Conservation (phyloP, 2,329 filamentous ascomycete species). For the Ampelomyces quisqualis region DNA sequence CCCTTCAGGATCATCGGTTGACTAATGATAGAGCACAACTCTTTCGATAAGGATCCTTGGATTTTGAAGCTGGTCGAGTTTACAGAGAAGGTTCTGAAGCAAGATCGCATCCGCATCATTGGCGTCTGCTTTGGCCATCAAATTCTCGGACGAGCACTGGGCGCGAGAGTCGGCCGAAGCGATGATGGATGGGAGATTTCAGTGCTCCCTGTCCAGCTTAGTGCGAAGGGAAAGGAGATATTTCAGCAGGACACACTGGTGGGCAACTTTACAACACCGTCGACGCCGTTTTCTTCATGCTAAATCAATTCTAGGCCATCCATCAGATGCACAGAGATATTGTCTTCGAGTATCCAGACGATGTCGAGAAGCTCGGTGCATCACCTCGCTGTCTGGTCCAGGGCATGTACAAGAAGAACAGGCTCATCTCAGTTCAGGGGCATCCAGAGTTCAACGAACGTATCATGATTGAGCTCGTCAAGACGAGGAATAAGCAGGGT, state of each 20-base stretch:
- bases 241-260: constrained; percentile 67
- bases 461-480: constrained; percentile 69
- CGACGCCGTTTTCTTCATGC: constrained; percentile 1
- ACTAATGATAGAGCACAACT: constrained; percentile 60
- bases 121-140: constrained; percentile 89
- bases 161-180: constrained; percentile 65
- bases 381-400: constrained; percentile 72
- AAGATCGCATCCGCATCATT: constrained; percentile 67
- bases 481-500: constrained; percentile 63
- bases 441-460: constrained; percentile 79
- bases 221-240: constrained; percentile 67
- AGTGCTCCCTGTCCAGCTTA: constrained; percentile 68
- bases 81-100: constrained; percentile 59
- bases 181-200: constrained; percentile 78
- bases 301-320: constrained; percentile 55
- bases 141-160: constrained; percentile 74
- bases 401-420: constrained; percentile 69
- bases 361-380: constrained; percentile 63
- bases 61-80: constrained; percentile 73
- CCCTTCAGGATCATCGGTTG: constrained; percentile 7
- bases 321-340: constrained; percentile 88
- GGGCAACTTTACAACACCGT: constrained; percentile 26
- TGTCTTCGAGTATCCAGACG: constrained; percentile 63
- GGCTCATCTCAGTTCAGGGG: constrained; percentile 76
- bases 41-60: constrained; percentile 74